phyloP scores from a whole-genome alignment of 805 yeast species.

The Ogataea trehaloabstinens region DNA sequence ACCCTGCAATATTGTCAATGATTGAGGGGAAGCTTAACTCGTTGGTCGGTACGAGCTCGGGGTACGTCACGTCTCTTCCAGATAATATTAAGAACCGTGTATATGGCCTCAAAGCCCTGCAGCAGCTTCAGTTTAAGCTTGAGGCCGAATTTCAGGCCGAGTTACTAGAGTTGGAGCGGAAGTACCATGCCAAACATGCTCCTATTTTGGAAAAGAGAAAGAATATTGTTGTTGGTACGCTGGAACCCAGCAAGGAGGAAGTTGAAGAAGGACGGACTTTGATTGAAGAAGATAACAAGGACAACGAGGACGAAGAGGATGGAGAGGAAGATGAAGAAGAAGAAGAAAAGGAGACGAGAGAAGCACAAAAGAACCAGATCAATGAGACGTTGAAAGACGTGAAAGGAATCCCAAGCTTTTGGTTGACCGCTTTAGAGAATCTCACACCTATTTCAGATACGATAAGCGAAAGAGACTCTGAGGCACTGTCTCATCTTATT shows the following conservation, averaged over 20 bases:
- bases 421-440: constrained; percentile 95
- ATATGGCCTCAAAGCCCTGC: constrained; percentile 77
- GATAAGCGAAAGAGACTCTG: constrained; percentile 87
- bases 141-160: constrained; percentile 93
- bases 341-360: constrained; percentile 32
- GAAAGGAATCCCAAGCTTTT: constrained; percentile 88
- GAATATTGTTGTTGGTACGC: constrained; percentile 65
- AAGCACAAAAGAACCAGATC: constrained; percentile 18
- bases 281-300: constrained; percentile 43
- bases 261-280: constrained; percentile 73
- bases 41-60: constrained; percentile 82
- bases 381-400: constrained; percentile 34
- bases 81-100: constrained; percentile 70
- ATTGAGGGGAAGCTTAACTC: constrained; percentile 86
- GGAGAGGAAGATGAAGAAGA: constrained; percentile 39
- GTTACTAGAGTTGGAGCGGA: constrained; percentile 80
- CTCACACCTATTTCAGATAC: constrained; percentile 76
- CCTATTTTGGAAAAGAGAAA: constrained; percentile 77
- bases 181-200: constrained; percentile 65
- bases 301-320: constrained; percentile 40
- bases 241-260: constrained; percentile 78
- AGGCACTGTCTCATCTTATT: constrained; percentile 63
- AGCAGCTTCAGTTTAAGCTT: constrained; percentile 71
- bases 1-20: constrained; percentile 80
- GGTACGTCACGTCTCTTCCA: constrained; percentile 79